phyloP scores from a whole-genome alignment of 371 early-diverging fungal species.

The Mycotypha africana region DNA sequence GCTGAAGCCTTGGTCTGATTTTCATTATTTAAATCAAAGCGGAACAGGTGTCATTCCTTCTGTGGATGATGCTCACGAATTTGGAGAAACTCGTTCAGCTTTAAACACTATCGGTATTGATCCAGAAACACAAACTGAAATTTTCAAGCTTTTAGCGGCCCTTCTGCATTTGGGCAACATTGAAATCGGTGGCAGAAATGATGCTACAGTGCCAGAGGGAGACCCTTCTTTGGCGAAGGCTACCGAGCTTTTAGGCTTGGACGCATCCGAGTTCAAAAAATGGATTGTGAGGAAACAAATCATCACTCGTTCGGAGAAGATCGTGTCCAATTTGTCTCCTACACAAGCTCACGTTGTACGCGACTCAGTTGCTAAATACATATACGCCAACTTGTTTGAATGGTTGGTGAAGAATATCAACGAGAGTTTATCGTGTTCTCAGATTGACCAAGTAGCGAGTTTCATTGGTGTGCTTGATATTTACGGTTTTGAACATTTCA shows the following conservation, averaged over 20 bases:
- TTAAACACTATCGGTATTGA: conserved; percentile 82
- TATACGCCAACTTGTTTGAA: conserved; percentile 91
- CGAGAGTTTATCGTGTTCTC: conserved; percentile 62
- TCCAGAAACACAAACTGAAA: conserved; percentile 71
- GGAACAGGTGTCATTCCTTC: conserved; percentile 73
- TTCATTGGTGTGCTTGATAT: conserved; percentile 98
- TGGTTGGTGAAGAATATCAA: conserved; percentile 89
- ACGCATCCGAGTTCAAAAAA: conserved; percentile 72
- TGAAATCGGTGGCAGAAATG: conserved; percentile 68
- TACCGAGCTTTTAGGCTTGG: conserved; percentile 69
- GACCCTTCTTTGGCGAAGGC: conserved; percentile 67
- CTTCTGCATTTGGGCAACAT: conserved; percentile 84
- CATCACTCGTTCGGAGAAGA: conserved; percentile 81
- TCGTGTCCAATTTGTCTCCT: conserved; percentile 68
- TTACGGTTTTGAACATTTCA: conserved; percentile 96
- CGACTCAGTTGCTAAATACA: conserved; percentile 92
- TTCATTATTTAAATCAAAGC: conserved; percentile 86
- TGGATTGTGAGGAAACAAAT: conserved; percentile 91
- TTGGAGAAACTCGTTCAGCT: conserved; percentile 77
- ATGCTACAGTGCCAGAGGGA: conserved; percentile 69
- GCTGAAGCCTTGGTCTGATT: conserved; percentile 65
- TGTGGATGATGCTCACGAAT: conserved; percentile 89
- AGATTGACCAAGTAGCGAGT: conserved; percentile 33
- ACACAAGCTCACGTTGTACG: conserved; percentile 77
- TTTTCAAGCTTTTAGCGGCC: conserved; percentile 86